Base-by-base conservation (phyloP, 257 asterid genomes). In the Asclepias syriaca region DNA sequence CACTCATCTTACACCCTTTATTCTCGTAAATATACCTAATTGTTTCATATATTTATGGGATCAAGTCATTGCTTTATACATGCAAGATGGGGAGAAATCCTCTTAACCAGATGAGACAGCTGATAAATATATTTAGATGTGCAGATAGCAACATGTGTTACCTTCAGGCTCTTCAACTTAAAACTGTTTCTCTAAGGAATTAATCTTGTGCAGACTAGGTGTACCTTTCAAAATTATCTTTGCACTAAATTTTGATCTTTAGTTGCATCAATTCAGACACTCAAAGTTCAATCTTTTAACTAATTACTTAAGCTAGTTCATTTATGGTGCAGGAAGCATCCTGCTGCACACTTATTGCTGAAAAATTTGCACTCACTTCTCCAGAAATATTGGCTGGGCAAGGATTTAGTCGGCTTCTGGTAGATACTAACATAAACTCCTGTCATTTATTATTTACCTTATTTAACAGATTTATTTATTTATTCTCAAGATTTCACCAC, bases 321-420 rank as follows among this genome's bases (percentile, higher is more conserved):
- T 69, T 69, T 71, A 21, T 64, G 19, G 77, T 81, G 77, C 87
- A 92, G 96, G 96, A 90, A 64, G 85, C 81, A 60, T 89, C 96
- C 22, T 85, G 90, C 79, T 89, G 96, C 73, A 82, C 96, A 67
- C 77, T 85, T 58, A 80, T 88, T 74, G 92, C 96, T 34, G 94
- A 89, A 75, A 89, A 77, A 40, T 83, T 89, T 82, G 83, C 83
- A 27, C 78, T 40, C 65, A 57, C 77, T 66, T 83, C 94, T 59
- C 95, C 96, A 40, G 88, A 83, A 84, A 84, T 85, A 85, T 82
- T 92, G 85, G 86, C 85, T 11, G 92, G 89, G 72, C 84, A 84
- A 83, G 91, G 96, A 75, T 88, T 92, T 73, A 83, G 96, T 78
- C 86, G 96, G 78, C 89, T 92, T 81, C 78, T 92, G 93, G 97